Base-by-base conservation (phyloP, 371 early-diverging fungal species). In the Syncephalastrum contaminatum region DNA sequence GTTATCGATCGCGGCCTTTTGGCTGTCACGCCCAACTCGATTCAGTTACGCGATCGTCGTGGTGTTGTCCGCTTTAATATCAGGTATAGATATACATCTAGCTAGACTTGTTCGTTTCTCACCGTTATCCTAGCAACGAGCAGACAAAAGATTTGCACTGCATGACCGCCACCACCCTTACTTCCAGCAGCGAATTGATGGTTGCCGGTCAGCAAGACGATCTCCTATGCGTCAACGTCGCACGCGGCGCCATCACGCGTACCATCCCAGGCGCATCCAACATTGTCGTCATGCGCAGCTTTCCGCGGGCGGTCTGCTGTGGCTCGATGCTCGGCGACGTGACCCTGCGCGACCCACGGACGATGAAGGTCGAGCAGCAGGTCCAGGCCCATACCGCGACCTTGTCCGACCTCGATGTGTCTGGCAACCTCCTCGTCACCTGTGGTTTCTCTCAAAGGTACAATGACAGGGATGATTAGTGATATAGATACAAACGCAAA, bases 301-400 rank as follows among this genome's bases (percentile, higher is more conserved):
- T 70, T 0, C 80, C 87, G 19, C 71, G 88, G 13, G 54, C 86
- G 6, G 68, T 89, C 12, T 87, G 85, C 52, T 88, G 90, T 56
- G 92, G 90, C 44, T 78, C 87, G 3, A 69, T 85, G 7, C 64
- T 77, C 7, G 88, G 89, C 40, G 85, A 85, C 60, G 82, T 91
- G 12, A 77, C 79, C 5, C 49, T 91, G 19, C 75, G 85, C 27
- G 91, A 93, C 74, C 84, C 90, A 3, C 66, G 87, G 4, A 81
- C 88, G 0, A 76, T 87, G 62, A 73, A 80, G 20, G 81, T 84
- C 1, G 90, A 91, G 61, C 86, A 89, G 46, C 57, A 82, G 36
- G 79, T 90, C 41, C 81, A 85, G 51, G 90, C 90, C 5, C 91
- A 93, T 61, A 82, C 88, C 18, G 91, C 91, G 8, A 84, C 86